phyloP scores from a whole-genome alignment of 2,329 filamentous ascomycete genomes.

The Pseudopithomyces chartarum region DNA sequence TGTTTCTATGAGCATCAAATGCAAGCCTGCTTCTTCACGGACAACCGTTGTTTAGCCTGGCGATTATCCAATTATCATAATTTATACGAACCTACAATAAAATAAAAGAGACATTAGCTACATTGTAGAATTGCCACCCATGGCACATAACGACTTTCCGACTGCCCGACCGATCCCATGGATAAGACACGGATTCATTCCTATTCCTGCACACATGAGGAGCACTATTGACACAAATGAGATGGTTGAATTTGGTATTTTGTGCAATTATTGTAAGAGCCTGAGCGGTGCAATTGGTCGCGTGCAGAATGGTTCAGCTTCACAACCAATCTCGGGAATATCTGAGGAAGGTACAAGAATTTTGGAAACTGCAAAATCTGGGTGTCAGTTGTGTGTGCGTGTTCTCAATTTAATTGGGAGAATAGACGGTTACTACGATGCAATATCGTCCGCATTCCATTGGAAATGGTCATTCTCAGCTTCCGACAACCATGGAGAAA shows the following conservation, averaged over 20 bases:
- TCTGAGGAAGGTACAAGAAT: background rate
- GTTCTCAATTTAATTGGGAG: background rate
- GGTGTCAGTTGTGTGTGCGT: background rate
- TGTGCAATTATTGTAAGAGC: background rate
- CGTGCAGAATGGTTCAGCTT: background rate
- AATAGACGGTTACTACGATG: background rate
- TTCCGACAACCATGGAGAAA: background rate
- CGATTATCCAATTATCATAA: too few relatives aligned
- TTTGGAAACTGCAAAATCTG: background rate
- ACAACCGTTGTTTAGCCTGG: too few relatives aligned
- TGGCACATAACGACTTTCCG: background rate
- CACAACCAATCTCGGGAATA: background rate
- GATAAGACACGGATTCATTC: background rate
- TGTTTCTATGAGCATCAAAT: too few relatives aligned
- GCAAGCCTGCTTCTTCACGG: too few relatives aligned
- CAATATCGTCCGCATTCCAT: too few relatives aligned
- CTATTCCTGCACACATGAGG: background rate
- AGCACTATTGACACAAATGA: background rate
- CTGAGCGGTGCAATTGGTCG: background rate
- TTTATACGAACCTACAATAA: too few relatives aligned
- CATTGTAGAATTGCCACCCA: too few relatives aligned
- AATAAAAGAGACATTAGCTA: too few relatives aligned
- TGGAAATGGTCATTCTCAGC: background rate
- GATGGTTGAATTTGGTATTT: background rate
- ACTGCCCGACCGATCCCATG: background rate